Percentiles rank a stretch among this genome's conserved stretches.
These are phyloP conservation scores for Globisporangium splendens DNA, from an alignment of 352 stramenopile genomes.

Conservation along the genomic window DNA sequence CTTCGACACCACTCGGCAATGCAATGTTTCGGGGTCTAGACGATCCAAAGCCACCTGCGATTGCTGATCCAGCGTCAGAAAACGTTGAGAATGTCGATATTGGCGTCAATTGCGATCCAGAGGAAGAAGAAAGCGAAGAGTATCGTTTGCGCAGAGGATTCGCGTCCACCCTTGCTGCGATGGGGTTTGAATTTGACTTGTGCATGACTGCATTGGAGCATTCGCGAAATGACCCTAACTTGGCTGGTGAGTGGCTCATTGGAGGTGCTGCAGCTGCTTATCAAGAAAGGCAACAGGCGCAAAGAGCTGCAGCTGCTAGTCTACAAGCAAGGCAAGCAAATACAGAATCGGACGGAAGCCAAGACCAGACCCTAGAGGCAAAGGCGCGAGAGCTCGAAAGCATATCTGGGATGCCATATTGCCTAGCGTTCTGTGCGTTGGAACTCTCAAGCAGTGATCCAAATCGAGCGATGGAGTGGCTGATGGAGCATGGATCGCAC, in stretches of 20 bases:
- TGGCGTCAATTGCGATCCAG: constrained; percentile 47
- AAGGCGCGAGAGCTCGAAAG: constrained; percentile 70
- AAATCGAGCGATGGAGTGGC: constrained; percentile 85
- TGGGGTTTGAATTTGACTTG: constrained; percentile 88
- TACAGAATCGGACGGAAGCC: constrained; percentile 5
- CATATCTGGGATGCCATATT: constrained; percentile 76
- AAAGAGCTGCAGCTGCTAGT: constrained; percentile 45
- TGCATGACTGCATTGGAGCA: constrained; percentile 83
- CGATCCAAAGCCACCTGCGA: constrained; percentile 46
- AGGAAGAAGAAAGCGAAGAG: constrained; percentile 72
- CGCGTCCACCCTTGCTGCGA: constrained; percentile 75
- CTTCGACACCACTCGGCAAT: constrained; percentile 67
- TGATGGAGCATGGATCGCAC: constrained; percentile 75
- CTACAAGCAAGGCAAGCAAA: constrained; percentile 26
- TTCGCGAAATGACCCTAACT: constrained; percentile 77
- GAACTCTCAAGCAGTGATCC: constrained; percentile 79
- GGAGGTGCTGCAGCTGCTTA: constrained; percentile 64
- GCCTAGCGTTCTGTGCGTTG: constrained; percentile 55
- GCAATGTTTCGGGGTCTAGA: constrained; percentile 74
- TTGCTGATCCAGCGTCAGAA: constrained; percentile 4
- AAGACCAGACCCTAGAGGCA: constrained; percentile 36
- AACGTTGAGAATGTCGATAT: neutral
- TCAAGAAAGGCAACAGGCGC: constrained; percentile 62
- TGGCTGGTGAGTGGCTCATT: constrained; percentile 87
- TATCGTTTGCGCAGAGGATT: constrained; percentile 73